These are phyloP conservation scores for Euptelea pleiosperma DNA, from an alignment of 164 flowering plant species.

Conservation along the genomic window DNA sequence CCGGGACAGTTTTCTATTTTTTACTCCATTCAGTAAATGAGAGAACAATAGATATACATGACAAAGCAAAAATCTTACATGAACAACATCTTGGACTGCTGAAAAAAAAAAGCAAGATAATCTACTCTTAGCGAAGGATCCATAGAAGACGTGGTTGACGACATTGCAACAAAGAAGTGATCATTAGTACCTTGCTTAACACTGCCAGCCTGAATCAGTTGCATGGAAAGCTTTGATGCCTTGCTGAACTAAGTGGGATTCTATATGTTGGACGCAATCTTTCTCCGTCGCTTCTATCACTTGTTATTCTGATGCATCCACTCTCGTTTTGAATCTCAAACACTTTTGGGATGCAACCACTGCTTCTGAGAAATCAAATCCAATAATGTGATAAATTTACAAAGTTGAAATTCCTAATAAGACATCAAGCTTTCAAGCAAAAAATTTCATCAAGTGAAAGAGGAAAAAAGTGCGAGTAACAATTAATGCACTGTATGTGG, in stretches of 20 bases:
- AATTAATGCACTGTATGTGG: too few relatives aligned
- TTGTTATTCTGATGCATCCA: constrained; percentile 81
- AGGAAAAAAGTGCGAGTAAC: too few relatives aligned
- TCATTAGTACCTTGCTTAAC: constrained; percentile 63
- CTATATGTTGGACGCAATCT: constrained; percentile 79
- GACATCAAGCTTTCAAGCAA: too few relatives aligned
- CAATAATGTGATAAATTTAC: not conserved
- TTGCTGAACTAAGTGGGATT: constrained; percentile 67
- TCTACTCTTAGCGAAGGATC: constrained; percentile 73
- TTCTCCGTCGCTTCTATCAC: constrained; percentile 89
- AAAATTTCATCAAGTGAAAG: too few relatives aligned
- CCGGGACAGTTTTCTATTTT: too few relatives aligned
- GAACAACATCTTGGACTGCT: constrained; percentile 63
- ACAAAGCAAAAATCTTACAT: constrained; percentile 51
- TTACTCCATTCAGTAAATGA: too few relatives aligned
- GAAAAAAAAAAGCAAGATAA: constrained; percentile 78
- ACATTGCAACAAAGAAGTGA: constrained; percentile 85
- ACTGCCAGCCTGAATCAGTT: constrained; percentile 85
- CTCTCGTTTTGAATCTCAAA: constrained; percentile 72
- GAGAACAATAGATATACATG: too few relatives aligned
- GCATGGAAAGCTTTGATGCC: constrained; percentile 95
- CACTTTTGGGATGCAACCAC: constrained; percentile 52
- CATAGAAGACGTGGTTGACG: constrained; percentile 51
- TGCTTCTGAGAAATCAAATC: constrained; percentile 15
- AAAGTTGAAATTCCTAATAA: too few relatives aligned